Evolutionary conservation across 495 filamentous ascomycete species (phyloP), one percentile per base, ranked within the genome.

Genomic region (Hypoxylon subgilvum): DNA sequence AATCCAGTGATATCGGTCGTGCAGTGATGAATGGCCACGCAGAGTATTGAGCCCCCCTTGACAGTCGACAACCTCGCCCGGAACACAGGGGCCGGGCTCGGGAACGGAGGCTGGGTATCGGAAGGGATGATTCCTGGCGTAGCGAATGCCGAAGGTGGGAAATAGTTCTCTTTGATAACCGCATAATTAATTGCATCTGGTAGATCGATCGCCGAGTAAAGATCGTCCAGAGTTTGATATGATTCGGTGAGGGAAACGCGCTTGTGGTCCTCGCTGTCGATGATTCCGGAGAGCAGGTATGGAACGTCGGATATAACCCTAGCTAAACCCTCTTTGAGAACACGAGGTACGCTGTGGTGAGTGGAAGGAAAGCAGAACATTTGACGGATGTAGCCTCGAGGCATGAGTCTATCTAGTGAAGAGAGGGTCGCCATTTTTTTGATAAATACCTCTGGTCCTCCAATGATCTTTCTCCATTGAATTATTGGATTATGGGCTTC

Each of bases 1-100:
- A 63, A 69, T 12, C 63, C 69, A 0, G 63, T 67, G 44, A 71
- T 65, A 30, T 71, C 69, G 2, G 56, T 60, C 9, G 67, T 65
- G 46, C 39, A 46, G 16, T 71, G 69, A 41, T 71, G 57, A 14
- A 71, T 25, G 1, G 63, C 61, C n/a, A 71, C 52, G 18, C 57
- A 65, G 12, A 69, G 30, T 5, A 67, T 43, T 17, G 46, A 57
- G 0, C 69, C 69, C 4, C 61, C 63, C 0, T 59, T 55, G 22
- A 69, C 54, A 2, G 65, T 44, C 12, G 66, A 54, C 16, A 68
- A 42, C 18, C 52, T 57, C 9, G 54, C 61, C 3, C 53, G 63
- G 23, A 69, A 67, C 2, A 71, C 66, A 2, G 69, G 63, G 7
- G 54, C 54, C 6, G 53, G 58, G 34, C 16, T 57, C 6, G 57